A percentile compares a stretch with the other conserved stretches of the same genome.
These are phyloP conservation scores for Lachnellula subtilissima DNA, from an alignment of 2,329 filamentous ascomycete genomes.

Conservation along the genomic window DNA sequence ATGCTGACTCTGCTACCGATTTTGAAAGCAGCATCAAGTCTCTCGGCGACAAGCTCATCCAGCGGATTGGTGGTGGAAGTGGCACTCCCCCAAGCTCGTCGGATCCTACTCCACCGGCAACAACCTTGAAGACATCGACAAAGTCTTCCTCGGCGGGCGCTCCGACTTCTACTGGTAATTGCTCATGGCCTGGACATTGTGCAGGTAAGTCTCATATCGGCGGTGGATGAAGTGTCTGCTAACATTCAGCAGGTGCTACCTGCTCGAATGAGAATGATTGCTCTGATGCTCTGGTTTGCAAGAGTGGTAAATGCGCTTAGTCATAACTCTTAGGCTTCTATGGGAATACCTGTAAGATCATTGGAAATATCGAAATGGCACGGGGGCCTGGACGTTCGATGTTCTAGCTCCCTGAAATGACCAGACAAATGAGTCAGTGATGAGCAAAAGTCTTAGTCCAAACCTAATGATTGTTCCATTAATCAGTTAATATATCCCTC, in stretches of 20 bases:
- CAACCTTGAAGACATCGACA: constrained; percentile 4
- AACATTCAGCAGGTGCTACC: constrained; percentile 3
- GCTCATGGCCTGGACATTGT: constrained; percentile 18
- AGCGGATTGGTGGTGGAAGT: constrained; percentile 28
- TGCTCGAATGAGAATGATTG: constrained; percentile 14
- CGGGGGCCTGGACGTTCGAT: too few species aligned
- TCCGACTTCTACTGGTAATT: constrained; percentile 1
- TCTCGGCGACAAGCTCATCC: constrained; percentile 49
- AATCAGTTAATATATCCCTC: too few species aligned
- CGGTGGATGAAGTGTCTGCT: neutral
- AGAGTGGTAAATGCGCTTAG: constrained; percentile 10
- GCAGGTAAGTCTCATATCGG: constrained; percentile 5
- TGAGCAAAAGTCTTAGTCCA: too few species aligned
- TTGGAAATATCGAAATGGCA: too few species aligned
- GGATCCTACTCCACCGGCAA: neutral
- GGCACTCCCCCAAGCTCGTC: neutral
- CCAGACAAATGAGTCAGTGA: too few species aligned
- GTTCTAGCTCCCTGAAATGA: too few species aligned
- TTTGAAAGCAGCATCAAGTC: constrained; percentile 50
- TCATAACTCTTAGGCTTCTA: neutral
- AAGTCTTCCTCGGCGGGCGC: neutral
- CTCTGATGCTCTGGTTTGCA: constrained; percentile 12
- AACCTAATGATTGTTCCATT: too few species aligned
- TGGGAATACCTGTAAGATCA: too few species aligned
- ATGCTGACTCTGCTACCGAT: constrained; percentile 40